Base-by-base conservation (phyloP, 495 filamentous ascomycete genomes). In the Penicillium samsonianum region DNA sequence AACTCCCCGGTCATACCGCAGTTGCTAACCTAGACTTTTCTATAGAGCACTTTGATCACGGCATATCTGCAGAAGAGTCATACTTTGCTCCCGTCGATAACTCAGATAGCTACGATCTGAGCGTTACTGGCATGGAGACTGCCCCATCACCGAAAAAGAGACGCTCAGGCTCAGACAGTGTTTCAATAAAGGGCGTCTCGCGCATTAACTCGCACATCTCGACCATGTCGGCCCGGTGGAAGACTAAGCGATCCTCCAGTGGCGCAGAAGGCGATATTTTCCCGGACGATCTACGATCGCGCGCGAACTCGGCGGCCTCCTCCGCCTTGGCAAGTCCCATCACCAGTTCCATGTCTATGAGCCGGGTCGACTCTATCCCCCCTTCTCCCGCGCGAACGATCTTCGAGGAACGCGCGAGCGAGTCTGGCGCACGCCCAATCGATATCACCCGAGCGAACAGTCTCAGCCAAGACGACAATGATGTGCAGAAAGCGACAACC, bases 161-260 rank as follows among this genome's bases (percentile, higher is more conserved):
- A 50, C 77, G 87, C 49, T 88, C 84, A 5, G 84, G 87, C 50
- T 88, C 84, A 7, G 84, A 83, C 33, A 87, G 87, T 45, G 80
- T 82, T 0, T 78, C 88, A n/a, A 76, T 81, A 54, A 83, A 79
- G 44, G 80, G 90, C 52, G 80, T 90, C 25, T 82, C 84, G 31
- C 82, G 88, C 40, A 73, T 93, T 55, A 83, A 87, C 44, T 85
- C 84, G 3, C 82, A 84, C 51, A 87, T 94, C 53, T 87, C 89
- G 3, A 91, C 87, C 33, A 78, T 94, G 47, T 83, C 87, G 0
- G 83, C 82, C 19, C 86, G 84, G 66, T 85, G 83, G 76, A 82
- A 79, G 41, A 77, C 83, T 17, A 84, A 78, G 62, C 81, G 78
- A 65, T 49, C 71, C 68, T 68, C 78, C 69, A 64, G 80, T 76